A percentile compares a stretch with the other conserved stretches of the same genome.
Evolutionary conservation across 1,284 basidiomycete genomes (phyloP).

Genomic region (Coriolopsis trogii): DNA sequence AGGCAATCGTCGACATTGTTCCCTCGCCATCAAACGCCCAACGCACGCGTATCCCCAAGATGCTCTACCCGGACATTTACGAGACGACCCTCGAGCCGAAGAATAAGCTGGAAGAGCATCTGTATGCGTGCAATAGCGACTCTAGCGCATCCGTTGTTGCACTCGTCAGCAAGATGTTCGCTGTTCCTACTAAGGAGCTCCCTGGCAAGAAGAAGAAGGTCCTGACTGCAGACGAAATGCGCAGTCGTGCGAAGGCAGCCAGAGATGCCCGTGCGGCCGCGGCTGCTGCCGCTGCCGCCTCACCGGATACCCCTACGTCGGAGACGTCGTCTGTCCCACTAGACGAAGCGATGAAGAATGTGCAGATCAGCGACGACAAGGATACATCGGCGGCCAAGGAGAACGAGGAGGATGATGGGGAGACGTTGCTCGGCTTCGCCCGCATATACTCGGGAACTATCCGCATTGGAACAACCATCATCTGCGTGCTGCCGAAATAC

Average conservation of each 20-base stretch:
- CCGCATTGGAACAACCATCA: constrained; percentile 64
- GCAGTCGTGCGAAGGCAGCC: constrained; percentile 67
- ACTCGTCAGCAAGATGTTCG: constrained; percentile 99
- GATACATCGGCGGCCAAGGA: constrained; percentile 24
- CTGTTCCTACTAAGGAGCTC: constrained; percentile 77
- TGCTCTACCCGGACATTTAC: constrained; percentile 85
- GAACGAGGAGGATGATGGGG: constrained; percentile 40
- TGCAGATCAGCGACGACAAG: constrained; percentile 24
- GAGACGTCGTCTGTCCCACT: constrained; percentile 25
- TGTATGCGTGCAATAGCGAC: constrained; percentile 76
- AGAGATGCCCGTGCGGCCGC: constrained; percentile 50
- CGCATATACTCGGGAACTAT: constrained; percentile 92
- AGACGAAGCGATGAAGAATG: constrained; percentile 27
- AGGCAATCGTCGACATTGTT: constrained; percentile 89
- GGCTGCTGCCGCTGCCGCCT: constrained; percentile 31
- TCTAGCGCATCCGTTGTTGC: constrained; percentile 70
- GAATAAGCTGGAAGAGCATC: constrained; percentile 81
- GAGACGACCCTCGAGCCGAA: constrained; percentile 61
- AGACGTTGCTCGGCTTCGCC: constrained; percentile 89
- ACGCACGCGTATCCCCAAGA: constrained; percentile 83
- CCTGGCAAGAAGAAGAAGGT: constrained; percentile 84
- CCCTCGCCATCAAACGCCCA: constrained; percentile 89
- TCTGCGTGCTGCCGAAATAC: constrained; percentile 91
- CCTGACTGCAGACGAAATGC: constrained; percentile 88
- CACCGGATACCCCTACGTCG: constrained; percentile 20